Base-by-base conservation (phyloP, 1,284 basidiomycete species). In the Athelia sp. region DNA sequence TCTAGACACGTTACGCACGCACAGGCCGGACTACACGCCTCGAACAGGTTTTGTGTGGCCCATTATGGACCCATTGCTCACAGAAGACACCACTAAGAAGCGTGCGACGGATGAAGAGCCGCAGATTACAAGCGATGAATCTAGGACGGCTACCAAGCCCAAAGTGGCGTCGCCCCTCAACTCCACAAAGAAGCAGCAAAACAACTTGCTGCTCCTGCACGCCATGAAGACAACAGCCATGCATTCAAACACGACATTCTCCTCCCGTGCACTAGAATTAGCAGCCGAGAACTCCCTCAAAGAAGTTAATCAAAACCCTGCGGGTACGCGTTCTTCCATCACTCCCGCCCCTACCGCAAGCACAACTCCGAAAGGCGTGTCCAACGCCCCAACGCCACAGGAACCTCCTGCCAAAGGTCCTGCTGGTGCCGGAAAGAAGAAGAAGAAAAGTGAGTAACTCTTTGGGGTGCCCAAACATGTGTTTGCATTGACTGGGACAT, bases 11-110 rank as follows among this genome's bases (percentile, higher is more conserved):
- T 69, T 90, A 54, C 82, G 85, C 50, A 73, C 74, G 52, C 76
- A 87, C 58, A 73, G 83, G 53, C 87, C 87, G 6, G 84, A 86
- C 51, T 89, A 87, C 60, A 87, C 85, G 14, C 87, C 87, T 48
- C 77, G 87, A 40, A 84, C 84, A 35, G 87, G 87, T 9, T 90
- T 89, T 58, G 77, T 84, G 2, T 90, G 87, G 87, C 87, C 87
- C 36, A 81, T 90, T 52, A 70, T 76, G 50, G 85, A 87, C 55
- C 63, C 78, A 15, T 68, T 75, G 17, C 52, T 68, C 0, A 56
- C 72, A 10, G 71, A 77, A 40, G 73, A 76, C 35, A 53, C 59
- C 44, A 64, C 58, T 54, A 79, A 79, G 65, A 80, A 78, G 59
- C 65, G 74, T 22, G 68, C 67, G 29, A 65, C 64, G 21, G 58